These are phyloP conservation scores for Solanum gracilifrons DNA, from an alignment of 257 asterid species.

Conservation along the genomic window DNA sequence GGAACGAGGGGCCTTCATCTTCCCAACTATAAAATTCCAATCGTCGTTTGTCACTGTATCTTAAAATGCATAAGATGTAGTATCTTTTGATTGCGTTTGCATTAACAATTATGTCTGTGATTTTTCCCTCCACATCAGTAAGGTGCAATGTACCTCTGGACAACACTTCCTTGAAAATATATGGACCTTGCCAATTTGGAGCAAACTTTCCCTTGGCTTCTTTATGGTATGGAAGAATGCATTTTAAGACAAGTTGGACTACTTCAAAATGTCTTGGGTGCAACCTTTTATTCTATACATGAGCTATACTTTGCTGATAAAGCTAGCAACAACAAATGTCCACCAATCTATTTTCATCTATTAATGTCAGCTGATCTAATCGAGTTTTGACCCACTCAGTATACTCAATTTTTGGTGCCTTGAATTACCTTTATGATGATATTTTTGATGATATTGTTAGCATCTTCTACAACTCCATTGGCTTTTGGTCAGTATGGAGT, in stretches of 20 bases:
- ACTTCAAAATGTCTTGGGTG: neutral
- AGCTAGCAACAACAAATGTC: rapidly evolving
- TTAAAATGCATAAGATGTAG: neutral
- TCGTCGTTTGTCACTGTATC: neutral
- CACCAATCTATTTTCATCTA: neutral
- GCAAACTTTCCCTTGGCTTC: neutral
- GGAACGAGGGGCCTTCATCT: neutral
- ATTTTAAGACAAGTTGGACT: neutral
- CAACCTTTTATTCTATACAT: neutral
- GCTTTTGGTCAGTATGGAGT: neutral
- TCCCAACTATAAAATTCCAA: neutral
- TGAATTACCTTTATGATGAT: neutral
- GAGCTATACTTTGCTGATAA: neutral
- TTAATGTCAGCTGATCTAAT: neutral
- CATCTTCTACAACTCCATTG: neutral
- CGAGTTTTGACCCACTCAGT: neutral
- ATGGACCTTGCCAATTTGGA: neutral
- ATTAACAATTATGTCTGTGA: neutral
- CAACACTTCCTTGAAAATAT: neutral
- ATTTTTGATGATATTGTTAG: neutral
- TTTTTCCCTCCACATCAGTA: neutral
- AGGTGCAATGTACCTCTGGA: neutral
- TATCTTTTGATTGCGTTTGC: neutral
- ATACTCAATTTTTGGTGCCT: neutral
- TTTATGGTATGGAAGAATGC: neutral